Evolutionary conservation across 352 stramenopile species (phyloP).

Genomic region (Phytopythium aichiense): DNA sequence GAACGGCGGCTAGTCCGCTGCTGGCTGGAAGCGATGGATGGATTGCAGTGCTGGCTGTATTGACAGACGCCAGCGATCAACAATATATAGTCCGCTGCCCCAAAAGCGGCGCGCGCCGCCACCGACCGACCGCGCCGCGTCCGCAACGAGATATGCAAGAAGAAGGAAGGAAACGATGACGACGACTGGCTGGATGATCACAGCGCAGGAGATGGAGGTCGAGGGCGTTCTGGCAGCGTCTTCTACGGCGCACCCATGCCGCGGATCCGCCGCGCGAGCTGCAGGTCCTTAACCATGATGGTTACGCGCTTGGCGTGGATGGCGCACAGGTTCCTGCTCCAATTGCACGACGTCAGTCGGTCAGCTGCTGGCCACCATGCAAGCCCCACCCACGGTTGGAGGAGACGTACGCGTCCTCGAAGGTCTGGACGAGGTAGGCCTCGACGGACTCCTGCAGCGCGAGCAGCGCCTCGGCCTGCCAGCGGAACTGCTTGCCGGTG

Average conservation of each 20-base stretch:
- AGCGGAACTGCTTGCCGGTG: constrained; percentile 75
- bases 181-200: not conserved
- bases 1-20: too few species aligned
- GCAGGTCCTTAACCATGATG: constrained; percentile 95
- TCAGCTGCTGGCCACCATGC: not conserved
- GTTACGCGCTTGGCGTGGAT: constrained; percentile 96
- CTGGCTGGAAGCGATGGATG: not conserved
- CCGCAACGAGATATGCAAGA: not conserved
- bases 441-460: constrained; percentile 93
- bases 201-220: not conserved
- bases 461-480: constrained; percentile 90
- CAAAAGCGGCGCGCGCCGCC: not conserved
- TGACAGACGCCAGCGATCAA: not conserved
- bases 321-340: constrained; percentile 91
- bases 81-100: not conserved
- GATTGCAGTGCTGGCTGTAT: constrained; percentile 3
- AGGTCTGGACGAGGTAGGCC: constrained; percentile 93
- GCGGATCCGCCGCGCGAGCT: constrained; percentile 91
- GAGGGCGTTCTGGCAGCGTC: not conserved
- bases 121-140: not conserved
- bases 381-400: not conserved
- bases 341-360: not conserved
- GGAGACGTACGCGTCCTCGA: constrained; percentile 89
- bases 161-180: not conserved
- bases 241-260: constrained; percentile 27